Evolutionary conservation across 345 rosid genomes (phyloP).

Genomic region (Sonneratia alba): DNA sequence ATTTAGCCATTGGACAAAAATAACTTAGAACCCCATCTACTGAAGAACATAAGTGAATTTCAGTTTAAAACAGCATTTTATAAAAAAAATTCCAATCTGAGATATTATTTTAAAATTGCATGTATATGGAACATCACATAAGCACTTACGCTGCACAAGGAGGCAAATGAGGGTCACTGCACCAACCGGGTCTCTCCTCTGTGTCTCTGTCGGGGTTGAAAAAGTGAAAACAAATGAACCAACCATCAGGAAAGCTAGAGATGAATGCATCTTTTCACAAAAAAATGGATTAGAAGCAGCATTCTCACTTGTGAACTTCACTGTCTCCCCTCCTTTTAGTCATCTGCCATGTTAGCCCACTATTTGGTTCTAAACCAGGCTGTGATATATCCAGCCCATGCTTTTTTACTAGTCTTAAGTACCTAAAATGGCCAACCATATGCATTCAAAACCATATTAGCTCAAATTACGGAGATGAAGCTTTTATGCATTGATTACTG

Average conservation of each 20-base stretch:
- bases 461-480: not conserved
- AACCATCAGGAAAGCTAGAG: not conserved
- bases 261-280: not conserved
- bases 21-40: not conserved
- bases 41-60: not conserved
- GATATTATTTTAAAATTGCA: no score
- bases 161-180: conserved; percentile 63
- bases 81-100: not conserved
- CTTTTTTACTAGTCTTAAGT: conserved; percentile 65
- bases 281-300: not conserved
- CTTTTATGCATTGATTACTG: not conserved
- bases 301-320: conserved; percentile 85
- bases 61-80: not conserved
- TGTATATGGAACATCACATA: not conserved
- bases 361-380: conserved; percentile 79
- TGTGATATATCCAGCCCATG: conserved; percentile 89
- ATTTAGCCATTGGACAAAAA: not conserved
- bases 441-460: not conserved
- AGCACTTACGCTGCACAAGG: conserved; percentile 93
- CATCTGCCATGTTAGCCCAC: conserved; percentile 89
- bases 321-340: conserved; percentile 64
- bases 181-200: conserved; percentile 82
- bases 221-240: not conserved
- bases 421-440: conserved; percentile 23
- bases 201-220: conserved; percentile 39